These are phyloP conservation scores for Aegilops bicornis DNA, from an alignment of 176 grass and related monocot genomes.

Conservation along the genomic window DNA sequence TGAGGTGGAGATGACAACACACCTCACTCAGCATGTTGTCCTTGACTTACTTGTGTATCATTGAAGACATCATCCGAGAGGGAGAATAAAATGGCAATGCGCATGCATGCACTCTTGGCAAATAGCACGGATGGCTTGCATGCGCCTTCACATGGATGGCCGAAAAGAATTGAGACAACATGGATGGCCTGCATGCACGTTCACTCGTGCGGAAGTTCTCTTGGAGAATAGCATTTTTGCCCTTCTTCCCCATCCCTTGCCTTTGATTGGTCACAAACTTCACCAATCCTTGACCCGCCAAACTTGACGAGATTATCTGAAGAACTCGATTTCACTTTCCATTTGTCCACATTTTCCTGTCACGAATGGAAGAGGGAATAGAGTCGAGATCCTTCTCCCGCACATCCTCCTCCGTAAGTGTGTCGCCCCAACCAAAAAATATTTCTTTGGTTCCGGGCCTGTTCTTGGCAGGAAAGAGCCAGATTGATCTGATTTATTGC, in stretches of 20 bases:
- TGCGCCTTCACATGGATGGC: no score
- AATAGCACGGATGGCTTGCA: no score
- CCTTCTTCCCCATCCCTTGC: background rate
- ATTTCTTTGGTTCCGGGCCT: background rate
- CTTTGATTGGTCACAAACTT: constrained; percentile 9
- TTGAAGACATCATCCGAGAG: no score
- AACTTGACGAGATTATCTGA: background rate
- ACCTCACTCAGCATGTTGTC: no score
- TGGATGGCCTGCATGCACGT: background rate
- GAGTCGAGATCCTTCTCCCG: constrained; percentile 42
- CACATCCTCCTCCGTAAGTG: constrained; percentile 54
- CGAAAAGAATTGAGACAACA: no score
- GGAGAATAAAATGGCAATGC: no score
- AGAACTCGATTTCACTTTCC: background rate
- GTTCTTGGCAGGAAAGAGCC: background rate
- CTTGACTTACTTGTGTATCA: no score
- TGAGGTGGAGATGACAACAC: no score
- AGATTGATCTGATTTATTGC: constrained; percentile 14
- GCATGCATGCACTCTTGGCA: no score
- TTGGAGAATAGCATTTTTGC: background rate
- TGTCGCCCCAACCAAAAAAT: background rate
- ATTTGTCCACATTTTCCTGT: background rate
- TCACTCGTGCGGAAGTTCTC: background rate
- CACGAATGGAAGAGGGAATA: constrained; percentile 31
- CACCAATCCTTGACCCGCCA: background rate